Evolutionary conservation across 176 grass and related monocot species (phyloP).

Genomic region (Poa annua): DNA sequence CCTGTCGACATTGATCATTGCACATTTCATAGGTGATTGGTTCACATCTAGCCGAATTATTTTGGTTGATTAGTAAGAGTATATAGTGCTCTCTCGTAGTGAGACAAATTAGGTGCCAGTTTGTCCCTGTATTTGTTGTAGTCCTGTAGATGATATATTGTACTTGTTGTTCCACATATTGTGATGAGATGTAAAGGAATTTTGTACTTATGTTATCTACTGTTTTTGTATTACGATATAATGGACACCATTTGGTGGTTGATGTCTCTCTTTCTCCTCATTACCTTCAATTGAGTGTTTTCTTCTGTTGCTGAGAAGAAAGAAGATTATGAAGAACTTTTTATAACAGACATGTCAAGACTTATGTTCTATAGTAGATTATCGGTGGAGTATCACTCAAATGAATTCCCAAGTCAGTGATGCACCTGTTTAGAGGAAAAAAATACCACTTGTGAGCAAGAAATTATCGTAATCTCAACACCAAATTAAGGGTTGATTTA

Average conservation of each 20-base stretch:
- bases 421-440: not conserved
- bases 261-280: slow-evolving; percentile 14
- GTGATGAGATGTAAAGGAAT: not conserved
- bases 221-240: slow-evolving; percentile 20
- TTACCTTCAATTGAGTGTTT: slow-evolving; percentile 36
- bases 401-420: not conserved
- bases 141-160: slow-evolving; percentile 27
- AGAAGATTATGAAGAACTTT: not conserved
- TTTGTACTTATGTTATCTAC: not conserved
- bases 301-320: not conserved
- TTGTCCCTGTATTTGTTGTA: slow-evolving; percentile 27
- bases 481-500: not conserved
- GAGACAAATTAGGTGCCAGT: not conserved
- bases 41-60: slow-evolving; percentile 22
- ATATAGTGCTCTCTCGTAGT: not conserved
- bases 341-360: not conserved
- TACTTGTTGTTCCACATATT: not conserved
- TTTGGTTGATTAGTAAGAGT: not conserved
- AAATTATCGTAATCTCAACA: not conserved
- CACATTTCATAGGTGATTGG: slow-evolving; percentile 22
- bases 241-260: slow-evolving; percentile 20
- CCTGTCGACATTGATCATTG: slow-evolving; percentile 37
- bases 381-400: not conserved
- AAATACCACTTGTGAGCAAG: not conserved
- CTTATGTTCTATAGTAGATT: not conserved